Percentiles rank a stretch among this genome's conserved stretches.
Conservation (phyloP, 192 early-diverging fungal species). For the Globomyces pollinis-pini region DNA sequence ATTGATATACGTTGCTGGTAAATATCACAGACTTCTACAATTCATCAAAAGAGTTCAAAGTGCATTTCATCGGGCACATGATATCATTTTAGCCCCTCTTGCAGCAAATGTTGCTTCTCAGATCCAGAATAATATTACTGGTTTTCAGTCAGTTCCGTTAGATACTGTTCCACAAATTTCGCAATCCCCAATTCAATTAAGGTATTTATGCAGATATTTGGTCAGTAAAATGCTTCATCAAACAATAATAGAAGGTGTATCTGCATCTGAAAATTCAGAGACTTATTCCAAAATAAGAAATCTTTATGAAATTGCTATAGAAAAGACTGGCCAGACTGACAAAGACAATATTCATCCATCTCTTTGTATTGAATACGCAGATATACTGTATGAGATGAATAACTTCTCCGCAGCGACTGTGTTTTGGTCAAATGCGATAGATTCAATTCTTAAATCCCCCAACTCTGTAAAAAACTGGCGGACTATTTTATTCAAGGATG, state of each 20-base stretch:
- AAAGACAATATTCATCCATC: background rate
- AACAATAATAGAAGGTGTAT: background rate
- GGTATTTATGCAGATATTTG: background rate
- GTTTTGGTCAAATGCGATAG: conserved; percentile 23
- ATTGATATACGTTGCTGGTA: conserved; percentile 6
- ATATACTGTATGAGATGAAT: conserved; percentile 12
- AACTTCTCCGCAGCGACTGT: conserved; percentile 12
- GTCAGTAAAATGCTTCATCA: background rate
- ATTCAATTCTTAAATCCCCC: conserved; percentile 5
- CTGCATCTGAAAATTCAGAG: background rate
- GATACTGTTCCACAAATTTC: too few species aligned
- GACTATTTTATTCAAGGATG: background rate
- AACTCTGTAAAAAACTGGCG: conserved; percentile 11
- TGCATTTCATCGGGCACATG: conserved; percentile 9
- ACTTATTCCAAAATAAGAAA: background rate
- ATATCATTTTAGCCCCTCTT: background rate
- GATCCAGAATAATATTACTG: background rate
- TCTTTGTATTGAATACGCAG: background rate
- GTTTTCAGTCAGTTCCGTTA: background rate
- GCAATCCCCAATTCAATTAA: conserved; percentile 10
- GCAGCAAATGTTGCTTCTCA: background rate
- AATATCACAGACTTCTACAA: conserved; percentile 16
- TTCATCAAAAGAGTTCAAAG: conserved; percentile 15
- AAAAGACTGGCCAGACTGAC: background rate
- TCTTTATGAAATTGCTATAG: background rate